Conservation (phyloP, 2,329 filamentous ascomycete genomes). For the Pestalotiopsis sp. region DNA sequence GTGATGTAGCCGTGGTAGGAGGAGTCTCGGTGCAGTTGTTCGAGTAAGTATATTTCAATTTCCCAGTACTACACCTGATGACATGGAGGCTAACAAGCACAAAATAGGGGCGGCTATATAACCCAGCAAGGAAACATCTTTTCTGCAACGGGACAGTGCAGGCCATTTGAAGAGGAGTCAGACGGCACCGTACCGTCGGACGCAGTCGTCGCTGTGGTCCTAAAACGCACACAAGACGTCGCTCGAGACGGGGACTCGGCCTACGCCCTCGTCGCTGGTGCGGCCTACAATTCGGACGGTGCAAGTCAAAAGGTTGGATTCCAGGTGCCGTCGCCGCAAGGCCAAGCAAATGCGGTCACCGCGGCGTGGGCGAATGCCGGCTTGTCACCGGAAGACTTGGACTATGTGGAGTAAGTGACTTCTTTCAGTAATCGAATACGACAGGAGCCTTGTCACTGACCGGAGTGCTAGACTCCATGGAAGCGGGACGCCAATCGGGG, state of each 20-base stretch:
- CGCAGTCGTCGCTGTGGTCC: background rate
- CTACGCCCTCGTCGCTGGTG: background rate
- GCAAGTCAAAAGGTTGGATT: background rate
- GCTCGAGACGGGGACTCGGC: background rate
- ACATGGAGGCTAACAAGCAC: background rate
- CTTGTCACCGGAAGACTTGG: background rate
- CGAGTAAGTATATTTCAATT: background rate
- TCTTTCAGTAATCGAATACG: too few relatives aligned
- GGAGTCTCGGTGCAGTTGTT: conserved; percentile 1
- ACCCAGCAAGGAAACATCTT: background rate
- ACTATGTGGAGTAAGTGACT: background rate
- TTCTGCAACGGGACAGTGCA: background rate
- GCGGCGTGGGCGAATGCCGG: background rate
- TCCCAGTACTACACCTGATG: too few relatives aligned
- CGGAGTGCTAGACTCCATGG: background rate
- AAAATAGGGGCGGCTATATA: background rate
- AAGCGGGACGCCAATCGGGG: background rate
- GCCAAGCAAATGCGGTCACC: background rate
- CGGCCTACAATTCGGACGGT: background rate
- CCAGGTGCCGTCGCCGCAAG: background rate
- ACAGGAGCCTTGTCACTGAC: background rate
- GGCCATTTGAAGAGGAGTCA: background rate
- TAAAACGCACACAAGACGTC: background rate
- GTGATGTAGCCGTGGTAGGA: background rate
- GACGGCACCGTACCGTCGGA: background rate